Percentiles rank a stretch among this genome's conserved stretches.
These are phyloP conservation scores for Sporothrix brunneoviolacea DNA, from an alignment of 2,329 filamentous ascomycete species.

Conservation along the genomic window DNA sequence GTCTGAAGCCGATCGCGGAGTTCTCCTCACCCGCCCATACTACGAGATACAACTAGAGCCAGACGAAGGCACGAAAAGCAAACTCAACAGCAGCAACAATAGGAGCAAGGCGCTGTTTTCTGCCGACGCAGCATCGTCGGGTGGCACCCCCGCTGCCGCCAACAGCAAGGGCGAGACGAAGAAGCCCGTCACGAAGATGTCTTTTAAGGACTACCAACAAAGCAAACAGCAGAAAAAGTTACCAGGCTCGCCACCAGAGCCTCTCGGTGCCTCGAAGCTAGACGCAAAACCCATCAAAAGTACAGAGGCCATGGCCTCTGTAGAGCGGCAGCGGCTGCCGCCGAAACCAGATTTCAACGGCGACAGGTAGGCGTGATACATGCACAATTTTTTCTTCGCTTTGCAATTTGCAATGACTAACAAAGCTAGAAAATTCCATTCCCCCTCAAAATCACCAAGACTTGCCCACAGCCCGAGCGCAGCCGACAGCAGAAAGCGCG, in stretches of 20 bases:
- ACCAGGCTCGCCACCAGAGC: constrained; percentile 31
- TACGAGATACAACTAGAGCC: constrained; percentile 52
- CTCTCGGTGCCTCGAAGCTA: constrained; percentile 10
- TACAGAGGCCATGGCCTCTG: constrained; percentile 18
- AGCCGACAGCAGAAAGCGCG: constrained; percentile 41
- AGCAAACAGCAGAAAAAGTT: constrained; percentile 40
- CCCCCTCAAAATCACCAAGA: constrained; percentile 25
- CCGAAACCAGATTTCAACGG: constrained; percentile 22
- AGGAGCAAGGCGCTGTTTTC: constrained; percentile 19
- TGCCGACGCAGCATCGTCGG: constrained; percentile 28
- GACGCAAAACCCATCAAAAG: constrained; percentile 14
- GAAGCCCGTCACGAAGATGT: constrained; percentile 41
- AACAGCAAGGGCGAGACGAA: constrained; percentile 21
- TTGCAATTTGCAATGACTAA: constrained; percentile 16
- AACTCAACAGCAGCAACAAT: constrained; percentile 20
- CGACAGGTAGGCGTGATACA: constrained; percentile 23
- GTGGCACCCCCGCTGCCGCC: constrained; percentile 19
- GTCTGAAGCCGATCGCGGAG: constrained; percentile 51
- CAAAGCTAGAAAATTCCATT: constrained; percentile 20
- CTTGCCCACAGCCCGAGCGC: constrained; percentile 30
- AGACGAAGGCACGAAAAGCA: constrained; percentile 14
- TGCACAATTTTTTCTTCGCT: not conserved
- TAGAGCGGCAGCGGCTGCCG: constrained; percentile 9
- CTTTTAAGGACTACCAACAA: constrained; percentile 54
- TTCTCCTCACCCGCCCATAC: constrained; percentile 49